Percentiles rank a stretch among this genome's conserved stretches.
Evolutionary conservation across 441 rosid genomes (phyloP).

Genomic region (Arabidopsis lyrata): DNA sequence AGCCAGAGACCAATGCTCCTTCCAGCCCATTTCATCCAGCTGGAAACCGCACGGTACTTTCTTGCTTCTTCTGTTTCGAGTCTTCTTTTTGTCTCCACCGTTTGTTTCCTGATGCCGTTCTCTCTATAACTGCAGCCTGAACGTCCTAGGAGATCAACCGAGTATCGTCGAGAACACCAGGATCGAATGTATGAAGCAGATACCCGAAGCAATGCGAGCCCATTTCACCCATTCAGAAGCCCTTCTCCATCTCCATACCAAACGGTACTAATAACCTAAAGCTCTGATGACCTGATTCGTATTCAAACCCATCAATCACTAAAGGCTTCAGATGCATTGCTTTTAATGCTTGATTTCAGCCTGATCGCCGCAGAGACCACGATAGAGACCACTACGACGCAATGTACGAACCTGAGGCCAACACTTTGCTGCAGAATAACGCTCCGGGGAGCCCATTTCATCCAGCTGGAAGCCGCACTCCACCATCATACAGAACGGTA

Average conservation of each 20-base stretch:
- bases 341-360: conserved; percentile 31
- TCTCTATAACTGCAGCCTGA: conserved; percentile 39
- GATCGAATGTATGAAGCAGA: conserved; percentile 42
- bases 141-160: conserved; percentile 40
- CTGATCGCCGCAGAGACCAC: conserved; percentile 37
- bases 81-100: not conserved
- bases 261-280: conserved; percentile 29
- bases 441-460: conserved; percentile 42
- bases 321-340: conserved; percentile 3
- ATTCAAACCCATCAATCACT: conserved; percentile 23
- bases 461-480: conserved; percentile 42
- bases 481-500: conserved; percentile 29
- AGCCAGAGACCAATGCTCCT: conserved; percentile 36
- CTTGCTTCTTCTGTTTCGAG: not conserved
- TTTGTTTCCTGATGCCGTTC: not conserved
- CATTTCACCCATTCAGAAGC: conserved; percentile 48
- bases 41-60: conserved; percentile 37
- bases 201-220: conserved; percentile 42
- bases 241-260: conserved; percentile 43
- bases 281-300: not conserved
- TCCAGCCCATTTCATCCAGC: conserved; percentile 34
- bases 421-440: conserved; percentile 26
- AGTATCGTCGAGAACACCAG: conserved; percentile 26
- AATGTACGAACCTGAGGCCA: conserved; percentile 34
- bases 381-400: conserved; percentile 39